A percentile compares a stretch with the other conserved stretches of the same genome.
These are phyloP conservation scores for Penicillium ochrochloron DNA, from an alignment of 495 filamentous ascomycete species.

Conservation along the genomic window DNA sequence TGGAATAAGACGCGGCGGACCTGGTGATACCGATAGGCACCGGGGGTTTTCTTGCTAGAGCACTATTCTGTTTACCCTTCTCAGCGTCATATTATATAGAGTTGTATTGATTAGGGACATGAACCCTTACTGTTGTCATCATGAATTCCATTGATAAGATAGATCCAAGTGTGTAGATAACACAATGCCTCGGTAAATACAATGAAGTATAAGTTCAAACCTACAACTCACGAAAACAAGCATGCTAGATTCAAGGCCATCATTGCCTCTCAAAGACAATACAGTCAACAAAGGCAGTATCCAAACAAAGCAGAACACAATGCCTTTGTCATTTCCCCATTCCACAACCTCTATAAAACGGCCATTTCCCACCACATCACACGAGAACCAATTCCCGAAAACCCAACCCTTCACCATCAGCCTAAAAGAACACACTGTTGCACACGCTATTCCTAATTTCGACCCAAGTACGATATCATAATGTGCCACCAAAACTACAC, in stretches of 20 bases:
- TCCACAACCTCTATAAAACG: too few relatives aligned
- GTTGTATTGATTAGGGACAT: neutral
- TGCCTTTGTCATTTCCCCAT: too few relatives aligned
- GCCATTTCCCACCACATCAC: neutral
- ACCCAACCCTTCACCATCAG: neutral
- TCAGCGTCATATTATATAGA: neutral
- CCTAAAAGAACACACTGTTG: too few relatives aligned
- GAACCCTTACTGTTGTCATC: neutral
- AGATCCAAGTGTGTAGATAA: neutral
- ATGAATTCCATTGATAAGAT: neutral
- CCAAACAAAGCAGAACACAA: constrained; percentile 5
- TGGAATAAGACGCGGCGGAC: constrained; percentile 56
- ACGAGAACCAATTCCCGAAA: neutral
- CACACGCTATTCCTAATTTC: too few relatives aligned
- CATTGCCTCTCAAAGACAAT: neutral
- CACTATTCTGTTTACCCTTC: neutral
- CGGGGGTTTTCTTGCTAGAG: neutral
- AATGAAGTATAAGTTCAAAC: too few relatives aligned
- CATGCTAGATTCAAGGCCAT: too few relatives aligned
- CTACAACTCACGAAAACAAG: too few relatives aligned
- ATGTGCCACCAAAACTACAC: constrained; percentile 9
- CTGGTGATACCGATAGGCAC: too few relatives aligned
- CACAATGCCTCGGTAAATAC: too few relatives aligned
- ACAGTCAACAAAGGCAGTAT: neutral
- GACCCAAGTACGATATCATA: too few relatives aligned